These are phyloP conservation scores for Cystofilobasidium capitatum DNA, from an alignment of 768 basidiomycete genomes.

Conservation along the genomic window DNA sequence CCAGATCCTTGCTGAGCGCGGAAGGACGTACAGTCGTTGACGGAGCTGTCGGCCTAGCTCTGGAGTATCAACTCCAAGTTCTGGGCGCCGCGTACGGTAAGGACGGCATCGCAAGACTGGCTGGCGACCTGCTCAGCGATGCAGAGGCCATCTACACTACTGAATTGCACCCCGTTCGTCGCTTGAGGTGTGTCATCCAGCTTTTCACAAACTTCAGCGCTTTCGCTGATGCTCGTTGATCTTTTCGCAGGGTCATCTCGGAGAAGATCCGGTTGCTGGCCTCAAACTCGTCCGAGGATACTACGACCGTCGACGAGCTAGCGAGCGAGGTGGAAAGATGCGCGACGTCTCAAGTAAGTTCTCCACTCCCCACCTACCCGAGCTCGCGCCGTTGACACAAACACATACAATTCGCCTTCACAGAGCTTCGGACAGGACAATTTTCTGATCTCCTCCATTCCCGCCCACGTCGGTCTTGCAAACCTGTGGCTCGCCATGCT, in stretches of 20 bases:
- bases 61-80: slow-evolving; percentile 33
- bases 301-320: slow-evolving; percentile 27
- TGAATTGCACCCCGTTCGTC: slow-evolving; percentile 49
- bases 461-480: slow-evolving; percentile 46
- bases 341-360: background rate
- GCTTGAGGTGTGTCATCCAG: slow-evolving; percentile 39
- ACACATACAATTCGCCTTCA: no score
- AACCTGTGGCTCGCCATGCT: slow-evolving; percentile 66
- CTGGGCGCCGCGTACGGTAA: slow-evolving; percentile 28
- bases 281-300: background rate
- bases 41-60: slow-evolving; percentile 28
- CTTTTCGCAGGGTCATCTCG: background rate
- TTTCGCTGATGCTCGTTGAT: background rate
- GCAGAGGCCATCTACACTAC: slow-evolving; percentile 47
- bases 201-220: background rate
- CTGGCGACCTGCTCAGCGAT: slow-evolving; percentile 46
- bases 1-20: background rate
- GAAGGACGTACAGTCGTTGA: background rate
- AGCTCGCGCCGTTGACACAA: no score
- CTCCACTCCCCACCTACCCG: background rate
- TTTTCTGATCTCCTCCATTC: slow-evolving; percentile 32
- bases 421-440: slow-evolving; percentile 39
- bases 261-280: background rate
- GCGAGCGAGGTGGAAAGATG: slow-evolving; percentile 1
- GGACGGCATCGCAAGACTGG: slow-evolving; percentile 43